phyloP scores from a whole-genome alignment of 371 early-diverging fungal species.

The Circinella minor region DNA sequence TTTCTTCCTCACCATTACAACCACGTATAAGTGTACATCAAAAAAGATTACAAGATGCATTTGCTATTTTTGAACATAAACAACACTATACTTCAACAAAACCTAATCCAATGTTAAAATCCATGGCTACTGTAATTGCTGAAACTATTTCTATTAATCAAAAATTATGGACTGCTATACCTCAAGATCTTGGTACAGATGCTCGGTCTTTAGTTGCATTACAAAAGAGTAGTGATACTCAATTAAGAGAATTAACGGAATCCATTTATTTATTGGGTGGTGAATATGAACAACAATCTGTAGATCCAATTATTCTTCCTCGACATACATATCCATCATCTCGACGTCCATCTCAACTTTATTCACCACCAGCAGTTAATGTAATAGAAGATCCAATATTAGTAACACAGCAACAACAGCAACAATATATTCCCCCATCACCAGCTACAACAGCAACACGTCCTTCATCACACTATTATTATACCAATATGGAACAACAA shows the following conservation, averaged over 20 bases:
- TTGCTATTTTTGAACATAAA: slow-evolving; percentile 18
- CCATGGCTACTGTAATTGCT: slow-evolving; percentile 18
- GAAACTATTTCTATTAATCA: slow-evolving; percentile 26
- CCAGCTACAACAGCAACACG: slow-evolving; percentile 2
- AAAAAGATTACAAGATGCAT: slow-evolving; percentile 18
- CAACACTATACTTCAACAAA: slow-evolving; percentile 4
- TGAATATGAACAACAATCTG: not conserved
- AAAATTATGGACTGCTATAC: slow-evolving; percentile 21
- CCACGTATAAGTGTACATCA: slow-evolving; percentile 17
- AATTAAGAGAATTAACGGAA: slow-evolving; percentile 20
- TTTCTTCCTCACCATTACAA: not conserved
- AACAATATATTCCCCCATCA: not conserved
- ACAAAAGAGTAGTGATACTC: slow-evolving; percentile 27
- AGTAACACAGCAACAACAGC: not conserved
- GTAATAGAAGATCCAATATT: not conserved
- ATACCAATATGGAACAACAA: not conserved
- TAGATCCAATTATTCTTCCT: not conserved
- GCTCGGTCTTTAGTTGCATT: slow-evolving; percentile 20
- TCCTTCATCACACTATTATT: not conserved
- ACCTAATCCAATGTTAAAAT: not conserved
- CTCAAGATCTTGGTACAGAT: slow-evolving; percentile 19
- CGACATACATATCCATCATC: not conserved
- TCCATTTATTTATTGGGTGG: slow-evolving; percentile 15
- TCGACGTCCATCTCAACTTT: not conserved
- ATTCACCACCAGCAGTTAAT: too few species aligned